A percentile compares a stretch with the other conserved stretches of the same genome.
phyloP scores from a whole-genome alignment of 2,329 filamentous ascomycete genomes.

The Venturia pyrina region DNA sequence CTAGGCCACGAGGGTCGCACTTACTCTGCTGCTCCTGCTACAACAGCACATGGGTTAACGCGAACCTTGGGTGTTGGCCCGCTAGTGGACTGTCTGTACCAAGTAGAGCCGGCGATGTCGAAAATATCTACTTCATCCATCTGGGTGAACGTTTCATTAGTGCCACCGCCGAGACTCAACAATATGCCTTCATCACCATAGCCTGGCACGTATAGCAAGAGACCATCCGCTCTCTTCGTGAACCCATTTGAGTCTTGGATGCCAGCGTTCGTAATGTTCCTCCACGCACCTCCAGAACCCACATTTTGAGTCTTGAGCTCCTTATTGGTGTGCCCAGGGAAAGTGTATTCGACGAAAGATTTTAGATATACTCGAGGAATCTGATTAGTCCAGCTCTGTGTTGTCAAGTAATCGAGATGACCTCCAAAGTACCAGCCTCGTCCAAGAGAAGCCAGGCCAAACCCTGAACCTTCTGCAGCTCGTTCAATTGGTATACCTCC shows the following conservation, averaged over 20 bases:
- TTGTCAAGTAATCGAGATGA: conserved; percentile 56
- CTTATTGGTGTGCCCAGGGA: conserved; percentile 57
- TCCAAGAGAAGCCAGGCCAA: conserved; percentile 59
- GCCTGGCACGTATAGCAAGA: conserved; percentile 65
- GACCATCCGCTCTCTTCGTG: conserved; percentile 63
- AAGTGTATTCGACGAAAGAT: conserved; percentile 66
- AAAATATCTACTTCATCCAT: conserved; percentile 75
- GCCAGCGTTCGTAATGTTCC: conserved; percentile 65
- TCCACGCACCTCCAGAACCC: conserved; percentile 51
- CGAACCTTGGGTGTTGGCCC: conserved; percentile 48
- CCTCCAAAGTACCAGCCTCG: conserved; percentile 72
- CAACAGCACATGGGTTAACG: conserved; percentile 61
- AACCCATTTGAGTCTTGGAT: conserved; percentile 54
- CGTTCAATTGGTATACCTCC: conserved; percentile 51
- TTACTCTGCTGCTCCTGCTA: conserved; percentile 58
- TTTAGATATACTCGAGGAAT: conserved; percentile 58
- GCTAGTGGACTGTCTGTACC: conserved; percentile 64
- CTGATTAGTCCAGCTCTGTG: conserved; percentile 57
- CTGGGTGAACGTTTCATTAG: conserved; percentile 52
- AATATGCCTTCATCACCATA: conserved; percentile 67
- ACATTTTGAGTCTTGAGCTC: conserved; percentile 43
- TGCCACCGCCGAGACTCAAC: conserved; percentile 67
- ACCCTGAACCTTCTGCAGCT: conserved; percentile 62
- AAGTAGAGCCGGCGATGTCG: conserved; percentile 58
- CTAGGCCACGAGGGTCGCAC: conserved; percentile 11